Conservation (phyloP, 805 yeast species). For the Candida xyloterini region DNA sequence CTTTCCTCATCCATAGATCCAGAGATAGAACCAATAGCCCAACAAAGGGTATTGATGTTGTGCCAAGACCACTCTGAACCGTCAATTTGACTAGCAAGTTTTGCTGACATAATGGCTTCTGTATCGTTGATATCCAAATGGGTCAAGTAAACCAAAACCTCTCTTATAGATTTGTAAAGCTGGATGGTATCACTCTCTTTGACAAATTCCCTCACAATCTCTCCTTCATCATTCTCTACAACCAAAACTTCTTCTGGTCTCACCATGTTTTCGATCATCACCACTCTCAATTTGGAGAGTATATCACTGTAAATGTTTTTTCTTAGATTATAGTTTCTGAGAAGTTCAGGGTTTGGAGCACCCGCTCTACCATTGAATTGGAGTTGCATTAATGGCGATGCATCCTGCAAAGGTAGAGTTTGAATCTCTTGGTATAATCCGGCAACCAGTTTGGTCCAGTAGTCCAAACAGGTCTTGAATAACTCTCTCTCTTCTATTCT, state of each 20-base stretch:
- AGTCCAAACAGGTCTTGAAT: slow-evolving; percentile 92
- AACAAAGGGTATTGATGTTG: slow-evolving; percentile 92
- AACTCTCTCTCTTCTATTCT: slow-evolving; percentile 93
- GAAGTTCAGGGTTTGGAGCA: slow-evolving; percentile 78
- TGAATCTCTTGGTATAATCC: slow-evolving; percentile 84
- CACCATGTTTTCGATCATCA: slow-evolving; percentile 97
- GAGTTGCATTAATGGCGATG: slow-evolving; percentile 75
- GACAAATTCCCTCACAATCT: slow-evolving; percentile 95
- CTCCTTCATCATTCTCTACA: slow-evolving; percentile 98
- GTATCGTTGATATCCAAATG: slow-evolving; percentile 94
- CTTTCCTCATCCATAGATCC: slow-evolving; percentile 98
- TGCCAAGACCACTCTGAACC: slow-evolving; percentile 99
- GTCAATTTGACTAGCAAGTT: slow-evolving; percentile 88
- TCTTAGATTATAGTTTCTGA: slow-evolving; percentile 79
- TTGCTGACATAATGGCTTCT: slow-evolving; percentile 88
- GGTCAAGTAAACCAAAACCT: slow-evolving; percentile 89
- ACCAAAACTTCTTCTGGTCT: slow-evolving; percentile 97
- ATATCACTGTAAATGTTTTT: slow-evolving; percentile 79
- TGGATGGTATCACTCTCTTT: slow-evolving; percentile 97
- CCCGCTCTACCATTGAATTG: slow-evolving; percentile 55
- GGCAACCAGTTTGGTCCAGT: slow-evolving; percentile 86
- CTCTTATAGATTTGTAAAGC: slow-evolving; percentile 92
- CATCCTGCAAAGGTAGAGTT: slow-evolving; percentile 65
- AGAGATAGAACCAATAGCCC: slow-evolving; percentile 99
- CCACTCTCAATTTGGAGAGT: slow-evolving; percentile 79